Conservation (phyloP, 768 basidiomycete genomes). For the Boletus eberwhitei region DNA sequence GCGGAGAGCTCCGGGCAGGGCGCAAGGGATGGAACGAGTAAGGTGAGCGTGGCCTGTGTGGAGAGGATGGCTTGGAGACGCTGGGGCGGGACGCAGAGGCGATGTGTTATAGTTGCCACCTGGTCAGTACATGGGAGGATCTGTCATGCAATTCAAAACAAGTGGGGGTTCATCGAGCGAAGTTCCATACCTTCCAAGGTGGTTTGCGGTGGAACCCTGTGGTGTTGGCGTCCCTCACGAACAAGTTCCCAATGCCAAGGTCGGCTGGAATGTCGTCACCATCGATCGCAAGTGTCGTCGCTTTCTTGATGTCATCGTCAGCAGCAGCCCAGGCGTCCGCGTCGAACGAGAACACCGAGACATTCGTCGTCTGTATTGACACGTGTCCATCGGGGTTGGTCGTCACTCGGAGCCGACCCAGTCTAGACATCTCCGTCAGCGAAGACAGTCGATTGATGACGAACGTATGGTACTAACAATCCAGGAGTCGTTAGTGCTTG, state of each 20-base stretch:
- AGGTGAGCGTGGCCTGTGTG: slow-evolving; percentile 46
- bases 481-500: slow-evolving; percentile 60
- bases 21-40: slow-evolving; percentile 48
- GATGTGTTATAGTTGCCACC: background rate
- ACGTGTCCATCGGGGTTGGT: background rate
- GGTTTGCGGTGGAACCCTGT: background rate
- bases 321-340: background rate
- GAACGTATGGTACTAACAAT: slow-evolving; percentile 41
- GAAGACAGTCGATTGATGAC: background rate
- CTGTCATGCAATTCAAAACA: slow-evolving; percentile 1
- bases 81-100: slow-evolving; percentile 17
- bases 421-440: slow-evolving; percentile 3
- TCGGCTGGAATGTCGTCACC: slow-evolving; percentile 1
- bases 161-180: background rate
- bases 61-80: slow-evolving; percentile 67
- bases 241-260: slow-evolving; percentile 2
- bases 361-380: slow-evolving; percentile 24
- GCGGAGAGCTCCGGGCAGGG: slow-evolving; percentile 42
- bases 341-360: slow-evolving; percentile 24
- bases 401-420: slow-evolving; percentile 22
- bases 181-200: slow-evolving; percentile 23
- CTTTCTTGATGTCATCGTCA: background rate
- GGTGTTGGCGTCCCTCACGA: slow-evolving; percentile 2
- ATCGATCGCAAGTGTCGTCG: slow-evolving; percentile 12
- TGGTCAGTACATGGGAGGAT: background rate